Evolutionary conservation across 371 early-diverging fungal genomes (phyloP).

Genomic region (Chytridiales sp.): DNA sequence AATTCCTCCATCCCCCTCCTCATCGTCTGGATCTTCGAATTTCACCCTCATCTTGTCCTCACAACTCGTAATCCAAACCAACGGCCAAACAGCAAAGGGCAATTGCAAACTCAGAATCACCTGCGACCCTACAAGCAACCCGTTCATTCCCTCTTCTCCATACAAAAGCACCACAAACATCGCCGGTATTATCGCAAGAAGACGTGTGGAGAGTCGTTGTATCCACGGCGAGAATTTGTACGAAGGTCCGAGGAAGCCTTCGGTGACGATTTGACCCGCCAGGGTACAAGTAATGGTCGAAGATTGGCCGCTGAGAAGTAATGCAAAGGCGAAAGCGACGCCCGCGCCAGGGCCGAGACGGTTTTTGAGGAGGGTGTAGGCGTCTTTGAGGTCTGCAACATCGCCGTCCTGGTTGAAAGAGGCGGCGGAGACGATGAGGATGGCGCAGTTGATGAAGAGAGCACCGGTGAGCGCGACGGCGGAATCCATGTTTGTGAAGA

Average conservation of each 20-base stretch:
- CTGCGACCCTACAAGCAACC: conserved; percentile 65
- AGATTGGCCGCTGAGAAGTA: conserved; percentile 75
- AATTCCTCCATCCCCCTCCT: not conserved
- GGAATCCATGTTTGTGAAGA: conserved; percentile 59
- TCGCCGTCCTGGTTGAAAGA: conserved; percentile 57
- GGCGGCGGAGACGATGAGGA: conserved; percentile 77
- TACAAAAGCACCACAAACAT: conserved; percentile 64
- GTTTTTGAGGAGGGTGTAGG: conserved; percentile 57
- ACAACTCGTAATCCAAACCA: conserved; percentile 65
- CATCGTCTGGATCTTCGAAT: conserved; percentile 1
- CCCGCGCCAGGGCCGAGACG: conserved; percentile 68
- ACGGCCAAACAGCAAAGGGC: conserved; percentile 77
- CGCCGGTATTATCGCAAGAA: conserved; percentile 74
- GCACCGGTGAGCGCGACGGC: conserved; percentile 72
- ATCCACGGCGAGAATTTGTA: conserved; percentile 67
- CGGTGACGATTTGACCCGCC: conserved; percentile 85
- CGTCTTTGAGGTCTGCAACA: conserved; percentile 65
- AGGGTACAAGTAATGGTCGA: conserved; percentile 82
- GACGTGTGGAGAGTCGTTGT: conserved; percentile 67
- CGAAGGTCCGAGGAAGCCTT: conserved; percentile 65
- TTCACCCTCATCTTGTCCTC: conserved; percentile 47
- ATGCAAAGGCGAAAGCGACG: conserved; percentile 71
- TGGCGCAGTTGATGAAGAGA: conserved; percentile 74
- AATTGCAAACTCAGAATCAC: conserved; percentile 76
- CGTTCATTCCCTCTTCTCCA: conserved; percentile 64